Evolutionary conservation across 768 basidiomycete genomes (phyloP), one percentile per base, ranked within the genome.

Genomic region (Tulasnella sp.): DNA sequence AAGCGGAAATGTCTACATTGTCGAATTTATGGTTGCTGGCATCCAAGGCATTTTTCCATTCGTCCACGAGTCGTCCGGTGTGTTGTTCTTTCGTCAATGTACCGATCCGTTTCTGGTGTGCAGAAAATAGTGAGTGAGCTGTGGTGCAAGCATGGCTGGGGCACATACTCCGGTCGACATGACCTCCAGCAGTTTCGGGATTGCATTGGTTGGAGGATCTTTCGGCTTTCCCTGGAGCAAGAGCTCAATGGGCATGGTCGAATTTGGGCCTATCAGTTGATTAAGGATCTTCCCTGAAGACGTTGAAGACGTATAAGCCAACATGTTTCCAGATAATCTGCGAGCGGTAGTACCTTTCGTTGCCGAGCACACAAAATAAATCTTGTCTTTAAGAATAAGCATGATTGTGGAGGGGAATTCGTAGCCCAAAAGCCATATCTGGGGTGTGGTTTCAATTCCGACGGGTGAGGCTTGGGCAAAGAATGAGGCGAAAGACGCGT

Each of bases 401-500:
- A 96, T 87, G 37, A 98, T 85, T 0, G 97, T 98, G 0, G 95
- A 94, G 2, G 97, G 97, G 81, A 99, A 99, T 83, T 99, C 97
- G 83, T 96, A 99, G 17, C 96, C 97, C 49, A 99, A 88, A 22
- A 99, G 86, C 93, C 96, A 97, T 81, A 96, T 96, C 97, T 97
- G 79, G 34, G 76, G 49, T 69, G 36, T 72, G 64, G 70, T 45
- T 17, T 70, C 14, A 31, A 67, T 39, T 37, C 67, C 15, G 69
- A 37, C 31, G 49, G 42, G 17, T 70, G 73, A 64, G 58, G 58
- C 58, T 64, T 64, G 8, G 42, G 29, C 31, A 25, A n/a, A 15
- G 31, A 64, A 34, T 38, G 80, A 58, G 80, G 79, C 17, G 25
- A 25, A 29, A 42, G 49, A 76, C 77, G 77, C 78, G 76, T 72